phyloP scores from a whole-genome alignment of 371 early-diverging fungal genomes.

The Mucor lusitanicus region DNA sequence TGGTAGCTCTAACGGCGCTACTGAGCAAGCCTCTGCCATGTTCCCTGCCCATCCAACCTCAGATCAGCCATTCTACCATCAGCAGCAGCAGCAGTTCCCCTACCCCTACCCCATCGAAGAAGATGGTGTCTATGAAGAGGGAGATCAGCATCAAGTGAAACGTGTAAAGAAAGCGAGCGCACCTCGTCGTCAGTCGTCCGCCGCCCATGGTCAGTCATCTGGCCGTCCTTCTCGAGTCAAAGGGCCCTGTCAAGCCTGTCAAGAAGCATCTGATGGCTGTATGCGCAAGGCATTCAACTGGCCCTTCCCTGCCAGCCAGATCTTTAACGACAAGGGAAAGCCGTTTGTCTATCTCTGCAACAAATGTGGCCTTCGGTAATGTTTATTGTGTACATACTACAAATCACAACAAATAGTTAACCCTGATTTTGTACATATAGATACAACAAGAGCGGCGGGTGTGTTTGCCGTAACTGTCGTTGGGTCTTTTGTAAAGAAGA shows the following conservation, averaged over 20 bases:
- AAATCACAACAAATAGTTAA: neutral
- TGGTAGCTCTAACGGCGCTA: neutral
- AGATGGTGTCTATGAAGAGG: neutral
- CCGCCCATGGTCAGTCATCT: conserved; percentile 16
- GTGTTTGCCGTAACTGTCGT: conserved; percentile 51
- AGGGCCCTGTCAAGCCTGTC: conserved; percentile 54
- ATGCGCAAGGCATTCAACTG: conserved; percentile 57
- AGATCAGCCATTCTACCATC: neutral
- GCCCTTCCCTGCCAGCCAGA: conserved; percentile 43
- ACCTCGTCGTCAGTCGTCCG: conserved; percentile 10
- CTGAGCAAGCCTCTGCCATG: neutral
- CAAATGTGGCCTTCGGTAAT: conserved; percentile 56
- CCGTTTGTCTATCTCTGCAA: conserved; percentile 54
- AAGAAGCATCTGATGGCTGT: conserved; percentile 48
- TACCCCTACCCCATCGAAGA: neutral
- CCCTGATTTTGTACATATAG: conserved; percentile 15
- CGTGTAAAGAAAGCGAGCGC: neutral
- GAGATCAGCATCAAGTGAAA: neutral
- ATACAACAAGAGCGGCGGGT: conserved; percentile 51
- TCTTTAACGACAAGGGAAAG: conserved; percentile 45
- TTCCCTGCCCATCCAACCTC: neutral
- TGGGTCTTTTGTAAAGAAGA: conserved; percentile 59
- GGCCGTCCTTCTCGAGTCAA: conserved; percentile 46
- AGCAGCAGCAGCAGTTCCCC: neutral
- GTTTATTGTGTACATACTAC: neutral